phyloP scores from a whole-genome alignment of 768 basidiomycete species.

The Macrocybe gigantea region DNA sequence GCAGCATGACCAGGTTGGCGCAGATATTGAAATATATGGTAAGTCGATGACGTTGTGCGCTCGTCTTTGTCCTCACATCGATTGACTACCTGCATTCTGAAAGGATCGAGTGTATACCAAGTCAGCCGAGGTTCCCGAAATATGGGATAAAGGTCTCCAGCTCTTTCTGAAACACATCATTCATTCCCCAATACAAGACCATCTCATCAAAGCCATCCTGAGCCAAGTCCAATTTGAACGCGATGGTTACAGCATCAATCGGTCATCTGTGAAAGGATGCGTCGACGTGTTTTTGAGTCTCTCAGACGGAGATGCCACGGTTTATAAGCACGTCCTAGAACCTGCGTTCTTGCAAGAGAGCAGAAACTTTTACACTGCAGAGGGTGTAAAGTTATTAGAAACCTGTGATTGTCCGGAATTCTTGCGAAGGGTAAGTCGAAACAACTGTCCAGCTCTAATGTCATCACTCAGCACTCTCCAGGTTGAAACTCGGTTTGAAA shows the following conservation, averaged over 20 bases:
- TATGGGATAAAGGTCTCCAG: conserved; percentile 74
- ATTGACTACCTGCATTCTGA: neutral
- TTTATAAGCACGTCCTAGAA: conserved; percentile 85
- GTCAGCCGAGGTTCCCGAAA: conserved; percentile 68
- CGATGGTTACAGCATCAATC: conserved; percentile 84
- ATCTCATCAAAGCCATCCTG: conserved; percentile 77
- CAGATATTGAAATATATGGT: conserved; percentile 98
- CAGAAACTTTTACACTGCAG: conserved; percentile 68
- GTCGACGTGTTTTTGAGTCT: conserved; percentile 81
- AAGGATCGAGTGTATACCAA: conserved; percentile 91
- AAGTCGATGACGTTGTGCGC: conserved; percentile 15
- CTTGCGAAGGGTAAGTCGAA: conserved; percentile 58
- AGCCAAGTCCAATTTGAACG: conserved; percentile 87
- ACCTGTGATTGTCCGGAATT: conserved; percentile 80
- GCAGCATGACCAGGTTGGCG: conserved; percentile 81
- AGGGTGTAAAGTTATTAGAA: conserved; percentile 65
- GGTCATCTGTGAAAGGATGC: conserved; percentile 85
- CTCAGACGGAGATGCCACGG: conserved; percentile 35
- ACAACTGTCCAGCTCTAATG: neutral
- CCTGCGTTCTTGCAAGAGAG: conserved; percentile 76
- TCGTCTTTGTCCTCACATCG: conserved; percentile 3
- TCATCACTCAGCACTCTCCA: conserved; percentile 25
- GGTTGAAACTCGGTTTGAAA: conserved; percentile 76
- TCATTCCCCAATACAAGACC: conserved; percentile 73
- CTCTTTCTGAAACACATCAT: conserved; percentile 84